Evolutionary conservation across 2,329 filamentous ascomycete species (phyloP).

Genomic region (Aspergillus viridinutans): DNA sequence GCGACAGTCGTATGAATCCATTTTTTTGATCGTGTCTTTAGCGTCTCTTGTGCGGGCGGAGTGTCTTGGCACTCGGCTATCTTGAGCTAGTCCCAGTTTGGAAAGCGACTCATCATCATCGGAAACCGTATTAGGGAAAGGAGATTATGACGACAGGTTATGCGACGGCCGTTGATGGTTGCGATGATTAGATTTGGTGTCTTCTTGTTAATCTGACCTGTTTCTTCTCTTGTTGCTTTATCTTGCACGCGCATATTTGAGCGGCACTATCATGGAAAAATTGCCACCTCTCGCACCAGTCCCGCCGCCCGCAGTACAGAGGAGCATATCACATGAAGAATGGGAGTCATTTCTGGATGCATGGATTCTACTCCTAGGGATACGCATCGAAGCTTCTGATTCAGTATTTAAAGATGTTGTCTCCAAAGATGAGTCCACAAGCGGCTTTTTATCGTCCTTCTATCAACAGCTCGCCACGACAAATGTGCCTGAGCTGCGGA

Average conservation of each 20-base stretch:
- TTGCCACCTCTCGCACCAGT: conserved; percentile 75
- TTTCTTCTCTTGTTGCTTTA: not conserved
- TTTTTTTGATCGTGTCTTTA: conserved; percentile 11
- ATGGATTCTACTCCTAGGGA: conserved; percentile 66
- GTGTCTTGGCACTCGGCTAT: conserved; percentile 38
- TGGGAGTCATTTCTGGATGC: conserved; percentile 75
- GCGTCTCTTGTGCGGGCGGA: conserved; percentile 24
- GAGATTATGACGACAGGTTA: not conserved
- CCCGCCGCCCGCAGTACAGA: conserved; percentile 64
- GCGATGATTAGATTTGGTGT: not conserved
- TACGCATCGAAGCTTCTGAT: conserved; percentile 59
- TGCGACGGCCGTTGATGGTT: not conserved
- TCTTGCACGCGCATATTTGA: not conserved
- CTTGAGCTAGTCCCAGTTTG: conserved; percentile 32
- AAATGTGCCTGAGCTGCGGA: conserved; percentile 27
- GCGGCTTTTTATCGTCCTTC: conserved; percentile 64
- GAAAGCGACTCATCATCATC: conserved; percentile 10
- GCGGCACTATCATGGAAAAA: conserved; percentile 43
- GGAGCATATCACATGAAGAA: conserved; percentile 62
- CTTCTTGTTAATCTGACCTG: conserved; percentile 2
- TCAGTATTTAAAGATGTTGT: conserved; percentile 52
- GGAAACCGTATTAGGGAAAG: not conserved
- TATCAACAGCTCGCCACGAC: conserved; percentile 51
- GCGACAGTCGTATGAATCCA: conserved; percentile 14
- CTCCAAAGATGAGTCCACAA: conserved; percentile 55